Conservation (phyloP, 192 early-diverging fungal genomes). For the Haplosporangium gracile region DNA sequence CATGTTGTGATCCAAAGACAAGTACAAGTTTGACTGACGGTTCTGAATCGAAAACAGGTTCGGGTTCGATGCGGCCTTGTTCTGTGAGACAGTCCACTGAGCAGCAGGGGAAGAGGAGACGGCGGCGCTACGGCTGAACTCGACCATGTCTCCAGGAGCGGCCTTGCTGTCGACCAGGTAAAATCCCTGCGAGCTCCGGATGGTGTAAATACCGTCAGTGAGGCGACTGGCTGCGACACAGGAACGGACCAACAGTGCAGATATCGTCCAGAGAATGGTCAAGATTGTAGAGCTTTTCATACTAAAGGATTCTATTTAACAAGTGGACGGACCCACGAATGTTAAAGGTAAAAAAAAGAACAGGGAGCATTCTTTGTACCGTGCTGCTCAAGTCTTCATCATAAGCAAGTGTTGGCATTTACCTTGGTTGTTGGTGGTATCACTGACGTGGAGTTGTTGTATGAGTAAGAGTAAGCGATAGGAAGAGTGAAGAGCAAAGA, state of each 20-base stretch:
- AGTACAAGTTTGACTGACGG: background rate
- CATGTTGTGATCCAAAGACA: background rate
- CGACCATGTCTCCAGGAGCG: background rate
- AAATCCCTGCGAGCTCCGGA: background rate
- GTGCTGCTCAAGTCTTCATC: too few relatives aligned
- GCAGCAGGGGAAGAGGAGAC: background rate
- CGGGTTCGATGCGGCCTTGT: background rate
- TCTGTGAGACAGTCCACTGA: background rate
- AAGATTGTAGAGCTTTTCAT: background rate
- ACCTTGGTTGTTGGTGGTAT: too few relatives aligned
- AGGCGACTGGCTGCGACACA: background rate
- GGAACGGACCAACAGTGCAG: background rate
- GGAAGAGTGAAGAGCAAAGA: too few relatives aligned
- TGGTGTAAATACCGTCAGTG: background rate
- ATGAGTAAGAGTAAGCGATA: too few relatives aligned
- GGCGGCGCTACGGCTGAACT: background rate
- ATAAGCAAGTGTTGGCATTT: too few relatives aligned
- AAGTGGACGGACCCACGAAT: background rate
- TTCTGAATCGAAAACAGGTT: background rate
- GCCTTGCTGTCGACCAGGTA: background rate
- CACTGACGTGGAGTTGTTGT: too few relatives aligned
- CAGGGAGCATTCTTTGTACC: too few relatives aligned
- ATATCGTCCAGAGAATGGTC: background rate
- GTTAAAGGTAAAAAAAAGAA: background rate
- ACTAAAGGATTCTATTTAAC: background rate